Evolutionary conservation across 2,329 filamentous ascomycete species (phyloP), one percentile per base, ranked within the genome.

Genomic region (Aspergillus proliferans): DNA sequence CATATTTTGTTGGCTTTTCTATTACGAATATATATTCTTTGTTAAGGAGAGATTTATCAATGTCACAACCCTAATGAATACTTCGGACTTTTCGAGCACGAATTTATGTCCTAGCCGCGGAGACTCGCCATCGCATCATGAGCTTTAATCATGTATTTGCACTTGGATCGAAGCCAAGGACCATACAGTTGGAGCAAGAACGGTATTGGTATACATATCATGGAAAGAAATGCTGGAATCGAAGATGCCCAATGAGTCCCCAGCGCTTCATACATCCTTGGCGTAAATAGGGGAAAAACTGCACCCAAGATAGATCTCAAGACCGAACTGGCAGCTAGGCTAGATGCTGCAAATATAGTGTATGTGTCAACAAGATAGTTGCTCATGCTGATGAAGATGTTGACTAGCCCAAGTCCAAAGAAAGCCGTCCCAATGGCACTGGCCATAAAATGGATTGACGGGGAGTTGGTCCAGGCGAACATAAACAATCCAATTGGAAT

Each of bases 381-480:
- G 58, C 60, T 58, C 47, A 60, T 58, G 38, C 56, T 50, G 7
- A 61, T 48, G 52, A 60, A 61, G 12, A 60, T 56, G 0, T 60
- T 47, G 12, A 61, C 58, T 56, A 61, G 58, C 26, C 58, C 58
- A 30, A 61, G 60, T 21, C 58, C 58, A 42, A 61, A 61, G 9
- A 58, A 58, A 5, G 53, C 58, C 36, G 54, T 54, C 9, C 57
- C 58, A 15, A 52, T 52, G 18, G 60, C 60, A 48, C 56, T 58
- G 42, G 44, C 58, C 50, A 60, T 58, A 14, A 46, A 61, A 48
- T 61, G 58, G 44, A 61, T 55, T 2, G 49, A 53, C n/a, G 58
- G 53, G 24, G 56, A 58, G 51, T 64, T 64, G 8, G 59, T 63
- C 63, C 63, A 66, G 6, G 62, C 61, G 49, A 66, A 66, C 61